These are phyloP conservation scores for Isabelozyma gotoi DNA, from an alignment of 805 yeast species.

Conservation along the genomic window DNA sequence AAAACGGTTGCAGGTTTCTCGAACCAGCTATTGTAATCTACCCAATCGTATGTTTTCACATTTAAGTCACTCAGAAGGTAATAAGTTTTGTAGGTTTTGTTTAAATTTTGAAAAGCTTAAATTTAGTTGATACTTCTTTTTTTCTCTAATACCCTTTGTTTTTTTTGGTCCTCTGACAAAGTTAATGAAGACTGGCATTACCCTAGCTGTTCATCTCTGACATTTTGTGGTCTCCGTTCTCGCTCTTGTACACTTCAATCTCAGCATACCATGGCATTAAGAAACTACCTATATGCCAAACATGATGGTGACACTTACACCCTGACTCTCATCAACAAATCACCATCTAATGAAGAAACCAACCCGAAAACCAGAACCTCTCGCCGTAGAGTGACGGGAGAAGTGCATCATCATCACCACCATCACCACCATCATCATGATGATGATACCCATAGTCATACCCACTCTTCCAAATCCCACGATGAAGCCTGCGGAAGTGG, in stretches of 20 bases:
- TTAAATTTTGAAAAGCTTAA: too few species aligned
- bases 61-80: background rate
- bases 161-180: background rate
- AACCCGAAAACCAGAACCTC: background rate
- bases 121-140: too few species aligned
- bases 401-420: conserved; percentile 3
- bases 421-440: conserved; percentile 1
- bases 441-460: background rate
- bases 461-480: background rate
- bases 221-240: background rate
- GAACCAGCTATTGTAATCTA: background rate
- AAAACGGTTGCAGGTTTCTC: background rate
- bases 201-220: background rate
- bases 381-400: conserved; percentile 2
- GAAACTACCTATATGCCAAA: conserved; percentile 42
- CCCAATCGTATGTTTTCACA: background rate
- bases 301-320: conserved; percentile 22
- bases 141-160: background rate
- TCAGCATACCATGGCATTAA: conserved; percentile 38
- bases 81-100: too few species aligned
- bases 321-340: conserved; percentile 14
- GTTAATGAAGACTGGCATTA: background rate
- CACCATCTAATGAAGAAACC: conserved; percentile 3
- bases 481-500: conserved; percentile 1
- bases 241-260: background rate